Evolutionary conservation across 2,329 filamentous ascomycete species (phyloP), one percentile per base, ranked within the genome.

Genomic region (Botryotinia convoluta): DNA sequence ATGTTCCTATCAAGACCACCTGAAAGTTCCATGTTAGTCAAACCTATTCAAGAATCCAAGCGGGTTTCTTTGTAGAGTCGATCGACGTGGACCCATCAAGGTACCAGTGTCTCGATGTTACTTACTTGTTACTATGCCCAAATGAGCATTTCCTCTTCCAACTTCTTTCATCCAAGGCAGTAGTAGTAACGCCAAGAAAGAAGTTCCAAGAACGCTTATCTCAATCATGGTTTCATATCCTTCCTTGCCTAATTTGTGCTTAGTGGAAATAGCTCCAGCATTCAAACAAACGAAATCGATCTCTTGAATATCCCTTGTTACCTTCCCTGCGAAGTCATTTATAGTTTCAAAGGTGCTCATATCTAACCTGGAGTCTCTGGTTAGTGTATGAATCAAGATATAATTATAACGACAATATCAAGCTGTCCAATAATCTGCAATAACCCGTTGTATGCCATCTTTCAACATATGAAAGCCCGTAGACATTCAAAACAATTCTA

Each of bases 131-230:
- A 79, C 78, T 68, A 79, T 74, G 6, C 65, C 74, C 48, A 79
- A 63, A 75, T 79, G 77, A 16, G 75, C 74, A 44, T 74, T 76
- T 14, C 78, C 76, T 35, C 74, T 75, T 29, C 82, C 81, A 62
- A 82, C 82, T 10, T 77, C 79, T 64, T 82, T 81, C 22, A 87
- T 79, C 74, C 85, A 84, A 0, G 85, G 86, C 8, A 87, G 80
- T 18, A 91, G 81, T 2, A 89, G 78, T 4, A 89, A 75, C 0
- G 83, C 86, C 10, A 91, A 81, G 1, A 90, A 81, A 10, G 84
- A 83, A 1, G 87, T 90, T 3, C 87, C 88, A 2, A 91, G 80
- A 1, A 85, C 83, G 77, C 90, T 90, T 75, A 89, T 86, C 78
- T 90, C 88, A 18, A 91, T 75, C 2, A 83, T 86, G 71, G 84